Base-by-base conservation (phyloP, 2,329 filamentous ascomycete genomes). In the Chrysoporthe deuterocubensis region DNA sequence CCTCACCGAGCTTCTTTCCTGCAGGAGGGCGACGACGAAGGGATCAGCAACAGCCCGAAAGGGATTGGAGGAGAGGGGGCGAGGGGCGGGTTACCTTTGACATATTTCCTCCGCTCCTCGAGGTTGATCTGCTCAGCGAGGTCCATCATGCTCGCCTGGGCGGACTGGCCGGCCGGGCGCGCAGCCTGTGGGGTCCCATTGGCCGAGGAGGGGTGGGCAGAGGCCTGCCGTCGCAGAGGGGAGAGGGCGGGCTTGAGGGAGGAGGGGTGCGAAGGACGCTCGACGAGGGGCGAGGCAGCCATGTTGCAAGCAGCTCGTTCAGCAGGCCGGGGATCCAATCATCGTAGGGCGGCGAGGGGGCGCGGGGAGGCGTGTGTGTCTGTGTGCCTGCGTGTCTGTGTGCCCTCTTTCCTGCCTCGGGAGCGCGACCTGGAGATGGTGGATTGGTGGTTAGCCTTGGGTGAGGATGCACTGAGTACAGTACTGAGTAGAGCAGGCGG, bases 1-100 rank as follows among this genome's bases (percentile, higher is more conserved):
- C 96, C 80, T 97, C 93, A 78, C 96, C 96, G 69, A 99, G 88
- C 77, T 96, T 96, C 78, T 92, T 94, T 75, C 93, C 92, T 93
- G 72, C 60, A 64, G 59, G n/a, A 21, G 6, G 18, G 11, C 4
- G 11, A 32, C 14, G 59, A 21, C 4, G 7, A 11, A 57, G 13
- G 21, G 21, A 14, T 64, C 11, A 43, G 52, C 26, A 16, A 32
- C 16, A 21, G 54, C 1, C 34, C 9, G n/a, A 7, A 60, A 9
- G 18, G 8, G 18, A 7, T 1, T 7, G 4, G 37, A 1, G 37
- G 42, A 42, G 13, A 34, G 26, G 5, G 18, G 37, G 34, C 8
- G 16, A 9, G 34, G 40, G 5, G n/a, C 18, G 16, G 7, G 7
- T n/a, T 77, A 90, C 92, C 93, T 83, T 96, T 97, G 72, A 96